phyloP scores from a whole-genome alignment of 2,329 filamentous ascomycete species.

The Paradendryphiella salina region DNA sequence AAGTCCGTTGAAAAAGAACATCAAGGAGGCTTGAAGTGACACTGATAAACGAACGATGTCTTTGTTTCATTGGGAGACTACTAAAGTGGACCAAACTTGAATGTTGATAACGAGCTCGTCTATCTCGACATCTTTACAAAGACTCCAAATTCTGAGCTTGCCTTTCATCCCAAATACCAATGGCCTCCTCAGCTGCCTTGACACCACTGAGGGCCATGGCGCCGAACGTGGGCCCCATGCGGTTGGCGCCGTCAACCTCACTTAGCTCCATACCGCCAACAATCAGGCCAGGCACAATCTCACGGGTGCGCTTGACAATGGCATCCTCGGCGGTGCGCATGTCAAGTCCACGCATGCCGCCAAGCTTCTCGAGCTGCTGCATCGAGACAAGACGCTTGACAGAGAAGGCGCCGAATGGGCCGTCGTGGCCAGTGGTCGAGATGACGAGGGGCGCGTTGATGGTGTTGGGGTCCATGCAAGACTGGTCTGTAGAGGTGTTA shows the following conservation, averaged over 20 bases:
- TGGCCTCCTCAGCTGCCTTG: conserved; percentile 86
- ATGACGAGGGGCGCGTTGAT: conserved; percentile 90
- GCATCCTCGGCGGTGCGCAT: conserved; percentile 92
- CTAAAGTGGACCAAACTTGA: background rate
- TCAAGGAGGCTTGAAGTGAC: background rate
- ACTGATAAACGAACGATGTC: background rate
- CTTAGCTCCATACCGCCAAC: conserved; percentile 95
- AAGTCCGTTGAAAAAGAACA: too few species aligned
- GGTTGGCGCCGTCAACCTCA: conserved; percentile 87
- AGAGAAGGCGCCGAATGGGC: conserved; percentile 85
- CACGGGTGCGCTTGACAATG: conserved; percentile 88
- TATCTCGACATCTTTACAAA: background rate
- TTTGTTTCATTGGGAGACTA: conserved; percentile 3
- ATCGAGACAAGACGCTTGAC: conserved; percentile 91
- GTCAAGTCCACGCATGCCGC: conserved; percentile 90
- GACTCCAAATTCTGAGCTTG: conserved; percentile 72
- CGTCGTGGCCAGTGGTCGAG: conserved; percentile 89
- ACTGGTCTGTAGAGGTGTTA: conserved; percentile 68
- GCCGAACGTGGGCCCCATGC: conserved; percentile 88
- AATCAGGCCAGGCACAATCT: conserved; percentile 84
- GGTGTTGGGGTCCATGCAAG: conserved; percentile 96
- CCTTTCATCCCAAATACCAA: conserved; percentile 75
- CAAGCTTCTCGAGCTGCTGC: conserved; percentile 78
- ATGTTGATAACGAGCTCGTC: background rate
- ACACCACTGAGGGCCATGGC: conserved; percentile 87